phyloP scores from a whole-genome alignment of 2,329 filamentous ascomycete species.

The Sporothrix luriei region DNA sequence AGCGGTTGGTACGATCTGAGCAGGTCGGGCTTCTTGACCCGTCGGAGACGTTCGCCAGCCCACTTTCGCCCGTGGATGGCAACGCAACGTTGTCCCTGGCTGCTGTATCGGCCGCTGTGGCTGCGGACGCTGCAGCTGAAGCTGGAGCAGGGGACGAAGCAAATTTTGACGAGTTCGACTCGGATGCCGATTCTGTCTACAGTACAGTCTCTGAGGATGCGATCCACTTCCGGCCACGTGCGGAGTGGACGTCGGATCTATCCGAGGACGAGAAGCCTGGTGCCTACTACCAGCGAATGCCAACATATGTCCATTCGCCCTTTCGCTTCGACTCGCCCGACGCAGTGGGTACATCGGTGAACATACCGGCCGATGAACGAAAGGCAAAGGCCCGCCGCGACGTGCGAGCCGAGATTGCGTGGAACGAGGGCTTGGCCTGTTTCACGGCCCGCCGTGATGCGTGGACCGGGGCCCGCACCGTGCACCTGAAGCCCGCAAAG shows the following conservation, averaged over 20 bases:
- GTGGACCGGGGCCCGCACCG: slow-evolving; percentile 77
- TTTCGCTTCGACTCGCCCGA: slow-evolving; percentile 57
- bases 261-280: slow-evolving; percentile 51
- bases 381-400: slow-evolving; percentile 60
- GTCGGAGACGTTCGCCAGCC: slow-evolving; percentile 30
- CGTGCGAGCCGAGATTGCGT: slow-evolving; percentile 66
- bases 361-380: slow-evolving; percentile 51
- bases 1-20: slow-evolving; percentile 17
- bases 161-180: slow-evolving; percentile 48
- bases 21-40: slow-evolving; percentile 31
- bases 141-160: neutral
- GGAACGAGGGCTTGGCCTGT: slow-evolving; percentile 81
- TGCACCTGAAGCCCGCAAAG: slow-evolving; percentile 54
- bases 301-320: slow-evolving; percentile 45
- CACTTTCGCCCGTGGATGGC: neutral
- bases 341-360: slow-evolving; percentile 49
- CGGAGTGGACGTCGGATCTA: slow-evolving; percentile 61
- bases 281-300: slow-evolving; percentile 37
- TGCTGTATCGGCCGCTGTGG: slow-evolving; percentile 29
- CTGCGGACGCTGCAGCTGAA: neutral
- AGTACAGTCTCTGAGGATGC: slow-evolving; percentile 61
- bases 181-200: slow-evolving; percentile 56
- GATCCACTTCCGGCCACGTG: slow-evolving; percentile 53
- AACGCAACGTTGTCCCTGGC: neutral
- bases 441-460: slow-evolving; percentile 76